phyloP scores from a whole-genome alignment of 169 alveolate species.

The Eimeria sp. region DNA sequence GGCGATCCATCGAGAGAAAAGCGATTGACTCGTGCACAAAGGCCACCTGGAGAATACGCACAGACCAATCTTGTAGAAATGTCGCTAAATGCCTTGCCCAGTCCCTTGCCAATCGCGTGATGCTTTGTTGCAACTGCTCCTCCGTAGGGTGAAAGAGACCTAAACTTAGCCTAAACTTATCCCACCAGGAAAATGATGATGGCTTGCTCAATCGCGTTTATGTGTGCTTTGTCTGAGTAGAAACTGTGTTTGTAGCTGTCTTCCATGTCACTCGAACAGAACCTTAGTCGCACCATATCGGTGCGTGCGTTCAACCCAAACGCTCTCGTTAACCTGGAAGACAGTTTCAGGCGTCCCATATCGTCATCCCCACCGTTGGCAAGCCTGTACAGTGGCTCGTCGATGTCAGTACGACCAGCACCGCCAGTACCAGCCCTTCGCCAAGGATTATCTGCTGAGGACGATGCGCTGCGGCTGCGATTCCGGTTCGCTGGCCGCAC shows the following conservation, averaged over 20 bases:
- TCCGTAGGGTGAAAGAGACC: not conserved
- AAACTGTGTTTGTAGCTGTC: constrained; percentile 74
- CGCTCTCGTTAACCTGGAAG: constrained; percentile 57
- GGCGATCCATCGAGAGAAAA: constrained; percentile 66
- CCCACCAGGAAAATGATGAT: constrained; percentile 78
- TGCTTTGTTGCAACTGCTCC: not conserved
- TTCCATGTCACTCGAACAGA: constrained; percentile 74
- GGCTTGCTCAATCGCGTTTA: constrained; percentile 75
- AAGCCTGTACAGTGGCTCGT: constrained; percentile 53
- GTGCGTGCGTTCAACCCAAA: constrained; percentile 62
- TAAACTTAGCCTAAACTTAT: not conserved
- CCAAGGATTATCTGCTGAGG: constrained; percentile 58
- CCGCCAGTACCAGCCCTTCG: constrained; percentile 40
- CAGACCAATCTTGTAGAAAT: not conserved
- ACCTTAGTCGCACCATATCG: constrained; percentile 65
- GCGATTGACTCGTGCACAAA: constrained; percentile 62
- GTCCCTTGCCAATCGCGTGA: not conserved
- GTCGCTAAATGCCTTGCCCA: not conserved
- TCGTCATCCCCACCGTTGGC: constrained; percentile 53
- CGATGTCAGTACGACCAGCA: constrained; percentile 44
- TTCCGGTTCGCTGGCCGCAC: constrained; percentile 23
- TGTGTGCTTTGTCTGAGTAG: constrained; percentile 66
- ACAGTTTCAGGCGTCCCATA: constrained; percentile 10
- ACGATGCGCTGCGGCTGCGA: constrained; percentile 47
- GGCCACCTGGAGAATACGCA: constrained; percentile 55